Conservation (phyloP, 441 rosid species). For the Omphalea diandra region DNA sequence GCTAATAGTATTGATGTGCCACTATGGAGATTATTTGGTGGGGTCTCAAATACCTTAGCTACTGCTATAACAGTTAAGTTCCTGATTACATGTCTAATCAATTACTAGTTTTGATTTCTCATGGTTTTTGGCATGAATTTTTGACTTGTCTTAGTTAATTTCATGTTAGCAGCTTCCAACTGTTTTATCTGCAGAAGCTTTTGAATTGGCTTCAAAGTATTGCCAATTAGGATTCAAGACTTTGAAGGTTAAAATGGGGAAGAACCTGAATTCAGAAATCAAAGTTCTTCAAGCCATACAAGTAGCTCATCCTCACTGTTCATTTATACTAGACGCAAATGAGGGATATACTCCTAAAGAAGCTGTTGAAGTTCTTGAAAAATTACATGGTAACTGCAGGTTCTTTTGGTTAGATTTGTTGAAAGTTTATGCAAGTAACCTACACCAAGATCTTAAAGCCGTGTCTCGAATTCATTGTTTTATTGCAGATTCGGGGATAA, state of each 20-base stretch:
- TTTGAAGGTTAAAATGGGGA: conserved; percentile 84
- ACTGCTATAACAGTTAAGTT: conserved; percentile 79
- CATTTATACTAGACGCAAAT: conserved; percentile 83
- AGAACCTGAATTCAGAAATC: conserved; percentile 59
- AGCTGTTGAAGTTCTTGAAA: conserved; percentile 72
- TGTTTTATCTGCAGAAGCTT: conserved; percentile 64
- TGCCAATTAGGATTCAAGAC: conserved; percentile 63
- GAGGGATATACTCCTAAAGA: conserved; percentile 66
- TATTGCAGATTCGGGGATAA: conserved; percentile 62
- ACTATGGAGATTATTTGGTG: conserved; percentile 85
- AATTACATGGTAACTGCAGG: conserved; percentile 51
- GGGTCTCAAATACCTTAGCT: conserved; percentile 57
- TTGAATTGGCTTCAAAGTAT: conserved; percentile 67
- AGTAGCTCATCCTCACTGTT: conserved; percentile 65
- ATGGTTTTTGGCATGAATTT: background rate
- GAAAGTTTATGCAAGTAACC: background rate
- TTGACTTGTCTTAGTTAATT: background rate
- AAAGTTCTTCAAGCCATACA: conserved; percentile 80
- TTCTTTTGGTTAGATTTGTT: background rate
- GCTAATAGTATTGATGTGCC: conserved; percentile 72
- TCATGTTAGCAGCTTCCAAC: conserved; percentile 65
- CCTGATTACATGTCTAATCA: conserved; percentile 2
- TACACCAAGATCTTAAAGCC: too few relatives aligned
- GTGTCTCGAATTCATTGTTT: conserved; percentile 15
- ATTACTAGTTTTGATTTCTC: background rate